Base-by-base conservation (phyloP, 1,284 basidiomycete genomes). In the Trametes pubescens region DNA sequence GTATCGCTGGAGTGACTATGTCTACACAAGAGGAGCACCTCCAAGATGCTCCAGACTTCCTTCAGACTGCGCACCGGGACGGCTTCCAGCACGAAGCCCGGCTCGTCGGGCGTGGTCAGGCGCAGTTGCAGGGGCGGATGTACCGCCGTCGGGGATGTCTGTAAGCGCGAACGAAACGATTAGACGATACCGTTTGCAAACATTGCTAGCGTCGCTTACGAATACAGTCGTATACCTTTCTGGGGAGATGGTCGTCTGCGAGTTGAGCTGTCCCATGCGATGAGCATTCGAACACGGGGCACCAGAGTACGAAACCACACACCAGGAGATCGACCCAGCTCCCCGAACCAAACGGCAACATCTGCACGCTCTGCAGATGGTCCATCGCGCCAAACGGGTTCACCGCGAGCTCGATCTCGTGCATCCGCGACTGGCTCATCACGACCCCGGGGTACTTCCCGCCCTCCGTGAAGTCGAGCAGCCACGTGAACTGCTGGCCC, bases 121-220 rank as follows among this genome's bases (percentile, higher is more conserved):
- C 87, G 85, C 37, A 93, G 76, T 56, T 84, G 82, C n/a, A 93
- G 76, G 1, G 88, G 87, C 0, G 91, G 91, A 73, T 93, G 89
- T 7, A 77, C 69, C 18, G 77, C 78, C 13, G 83, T 86, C 4
- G 89, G 89, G 16, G 91, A 92, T 44, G 73, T 81, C 71, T 73
- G 37, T 8, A 46, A 21, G 18, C 1, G 7, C 9, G 18, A n/a
- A 16, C 53, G 24, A 44, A n/a, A 16, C 53, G 24, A 44, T 32
- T 24, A 13, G 11, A 21, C 10, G 51, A 22, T 22, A 16, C 6
- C 8, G 51, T 6, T 14, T 13, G 26, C 24, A 11, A 21, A 29
- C 2, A n/a, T 4, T 8, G 29, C 16, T n/a, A 8, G 54, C 4
- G 4, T 26, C 2, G 76, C 82, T 52, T 63, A 85, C 83, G 66